Percentiles rank a stretch among this genome's conserved stretches.
Evolutionary conservation across 2,329 filamentous ascomycete genomes (phyloP).

Genomic region (Scleromitrula shiraiana): DNA sequence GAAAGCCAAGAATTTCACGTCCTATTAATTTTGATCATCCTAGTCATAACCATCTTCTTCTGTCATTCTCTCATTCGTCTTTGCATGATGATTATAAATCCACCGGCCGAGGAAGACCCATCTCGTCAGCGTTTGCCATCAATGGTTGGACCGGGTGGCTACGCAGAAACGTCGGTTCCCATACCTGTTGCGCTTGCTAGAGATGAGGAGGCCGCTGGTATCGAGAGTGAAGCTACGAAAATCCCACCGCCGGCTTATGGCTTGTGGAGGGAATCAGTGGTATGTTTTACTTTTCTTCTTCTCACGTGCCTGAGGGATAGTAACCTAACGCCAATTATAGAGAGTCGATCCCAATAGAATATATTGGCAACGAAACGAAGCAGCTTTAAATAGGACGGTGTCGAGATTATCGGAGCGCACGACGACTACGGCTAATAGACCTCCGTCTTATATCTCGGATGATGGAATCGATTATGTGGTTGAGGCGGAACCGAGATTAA

Average conservation of each 20-base stretch:
- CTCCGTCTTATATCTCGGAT: slow-evolving; percentile 70
- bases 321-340: slow-evolving; percentile 32
- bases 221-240: slow-evolving; percentile 47
- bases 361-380: slow-evolving; percentile 61
- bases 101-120: slow-evolving; percentile 29
- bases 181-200: slow-evolving; percentile 68
- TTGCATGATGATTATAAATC: slow-evolving; percentile 51
- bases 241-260: slow-evolving; percentile 76
- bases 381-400: slow-evolving; percentile 15
- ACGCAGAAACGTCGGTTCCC: slow-evolving; percentile 61
- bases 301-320: no score
- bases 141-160: slow-evolving; percentile 51
- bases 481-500: slow-evolving; percentile 54
- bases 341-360: slow-evolving; percentile 73
- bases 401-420: slow-evolving; percentile 16
- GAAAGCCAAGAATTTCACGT: slow-evolving; percentile 67
- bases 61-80: slow-evolving; percentile 70
- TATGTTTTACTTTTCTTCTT: slow-evolving; percentile 36
- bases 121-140: slow-evolving; percentile 33
- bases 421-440: slow-evolving; percentile 42
- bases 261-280: slow-evolving; percentile 74
- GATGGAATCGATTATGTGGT: slow-evolving; percentile 67
- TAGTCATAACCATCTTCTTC: slow-evolving; percentile 70
- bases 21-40: slow-evolving; percentile 68
- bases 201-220: slow-evolving; percentile 61